Evolutionary conservation across 2,329 filamentous ascomycete genomes (phyloP).

Genomic region (Claviceps pazoutovae): DNA sequence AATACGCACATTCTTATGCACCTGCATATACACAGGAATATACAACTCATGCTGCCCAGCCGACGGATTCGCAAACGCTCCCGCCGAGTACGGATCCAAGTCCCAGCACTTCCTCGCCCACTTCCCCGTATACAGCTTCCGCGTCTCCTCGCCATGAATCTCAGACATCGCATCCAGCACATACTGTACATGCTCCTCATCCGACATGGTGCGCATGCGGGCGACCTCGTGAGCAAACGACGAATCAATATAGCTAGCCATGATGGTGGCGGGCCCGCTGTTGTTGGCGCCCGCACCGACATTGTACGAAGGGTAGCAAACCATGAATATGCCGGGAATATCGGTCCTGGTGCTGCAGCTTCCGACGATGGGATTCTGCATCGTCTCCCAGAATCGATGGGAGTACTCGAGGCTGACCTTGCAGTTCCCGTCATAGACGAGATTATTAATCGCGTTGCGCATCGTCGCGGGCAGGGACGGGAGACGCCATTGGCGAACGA

Average conservation of each 20-base stretch:
- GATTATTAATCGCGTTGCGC: slow-evolving; percentile 29
- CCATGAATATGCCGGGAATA: slow-evolving; percentile 44
- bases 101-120: slow-evolving; percentile 55
- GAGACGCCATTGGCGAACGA: slow-evolving; percentile 48
- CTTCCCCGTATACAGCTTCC: slow-evolving; percentile 49
- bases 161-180: slow-evolving; percentile 53
- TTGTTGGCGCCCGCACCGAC: slow-evolving; percentile 30
- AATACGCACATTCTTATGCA: slow-evolving; percentile 38
- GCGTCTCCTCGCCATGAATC: slow-evolving; percentile 47
- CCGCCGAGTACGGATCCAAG: slow-evolving; percentile 44
- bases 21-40: slow-evolving; percentile 59
- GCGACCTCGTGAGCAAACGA: slow-evolving; percentile 24
- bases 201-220: slow-evolving; percentile 26
- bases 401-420: slow-evolving; percentile 54
- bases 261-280: slow-evolving; percentile 43
- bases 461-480: slow-evolving; percentile 31
- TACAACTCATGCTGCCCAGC: slow-evolving; percentile 56
- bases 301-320: slow-evolving; percentile 55
- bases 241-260: slow-evolving; percentile 43
- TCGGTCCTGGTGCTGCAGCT: slow-evolving; percentile 44
- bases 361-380: slow-evolving; percentile 42
- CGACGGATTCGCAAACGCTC: slow-evolving; percentile 46
- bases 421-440: slow-evolving; percentile 33
- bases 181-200: slow-evolving; percentile 47
- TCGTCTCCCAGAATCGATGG: slow-evolving; percentile 46